phyloP scores from a whole-genome alignment of 495 filamentous ascomycete genomes.

The Apodospora peruviana region DNA sequence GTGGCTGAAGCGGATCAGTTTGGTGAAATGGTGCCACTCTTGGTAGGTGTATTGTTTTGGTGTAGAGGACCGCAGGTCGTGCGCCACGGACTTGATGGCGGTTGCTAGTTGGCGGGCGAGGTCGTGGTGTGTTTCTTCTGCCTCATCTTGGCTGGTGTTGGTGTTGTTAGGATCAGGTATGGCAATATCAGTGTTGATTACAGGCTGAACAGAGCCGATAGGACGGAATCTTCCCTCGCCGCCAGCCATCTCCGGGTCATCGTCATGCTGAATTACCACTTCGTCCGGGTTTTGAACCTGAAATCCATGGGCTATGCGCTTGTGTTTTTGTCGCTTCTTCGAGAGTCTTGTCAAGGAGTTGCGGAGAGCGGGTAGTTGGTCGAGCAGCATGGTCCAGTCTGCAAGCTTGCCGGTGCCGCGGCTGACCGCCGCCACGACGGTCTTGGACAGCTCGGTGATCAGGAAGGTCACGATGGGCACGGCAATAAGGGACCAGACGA shows the following conservation, averaged over 20 bases:
- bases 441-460: slow-evolving; percentile 65
- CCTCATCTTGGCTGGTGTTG: not conserved
- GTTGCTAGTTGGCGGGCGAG: slow-evolving; percentile 54
- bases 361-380: slow-evolving; percentile 31
- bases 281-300: slow-evolving; percentile 31
- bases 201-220: too few relatives aligned
- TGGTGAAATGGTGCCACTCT: slow-evolving; percentile 66
- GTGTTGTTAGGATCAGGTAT: too few relatives aligned
- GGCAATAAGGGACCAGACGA: slow-evolving; percentile 74
- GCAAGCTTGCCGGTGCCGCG: slow-evolving; percentile 60
- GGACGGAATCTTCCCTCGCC: not conserved
- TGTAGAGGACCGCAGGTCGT: slow-evolving; percentile 45
- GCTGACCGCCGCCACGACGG: slow-evolving; percentile 57
- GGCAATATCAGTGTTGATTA: too few relatives aligned
- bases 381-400: slow-evolving; percentile 56
- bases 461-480: slow-evolving; percentile 72
- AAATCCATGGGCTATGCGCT: slow-evolving; percentile 21
- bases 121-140: slow-evolving; percentile 38
- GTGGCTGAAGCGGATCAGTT: slow-evolving; percentile 29
- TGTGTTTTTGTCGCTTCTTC: slow-evolving; percentile 11
- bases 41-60: slow-evolving; percentile 61
- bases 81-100: slow-evolving; percentile 55
- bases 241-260: not conserved
- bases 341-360: slow-evolving; percentile 17
- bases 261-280: slow-evolving; percentile 16